Base-by-base conservation (phyloP, 257 asterid species). In the Linaria vulgaris region DNA sequence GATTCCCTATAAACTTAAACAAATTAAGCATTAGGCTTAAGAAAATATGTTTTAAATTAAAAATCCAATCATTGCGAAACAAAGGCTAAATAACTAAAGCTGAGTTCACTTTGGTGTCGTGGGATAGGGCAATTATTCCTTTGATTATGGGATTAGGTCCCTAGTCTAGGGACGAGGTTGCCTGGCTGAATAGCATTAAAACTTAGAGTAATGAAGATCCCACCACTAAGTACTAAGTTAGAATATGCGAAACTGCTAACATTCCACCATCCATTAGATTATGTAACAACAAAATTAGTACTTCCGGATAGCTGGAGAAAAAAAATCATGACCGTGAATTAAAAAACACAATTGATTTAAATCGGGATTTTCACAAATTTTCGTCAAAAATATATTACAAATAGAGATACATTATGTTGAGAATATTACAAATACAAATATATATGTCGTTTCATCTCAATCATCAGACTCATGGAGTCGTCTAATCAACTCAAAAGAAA, bases 61-160 rank as follows among this genome's bases (percentile, higher is more conserved):
- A 2, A 27, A 27, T 27, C 5, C 41, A 34, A 34, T 34, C 41
- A 34, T 34, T 34, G 10, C 5, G 10, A 34, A 34, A 34, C 41
- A 34, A 34, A 34, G 37, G 1, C 52, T 13, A 6, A 8, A 0
- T 14, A 13, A 46, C 56, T 51, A 12, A 12, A 20, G 30, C 22
- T 20, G 31, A 20, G 8, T 5, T 37, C 20, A 27, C 43, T 56
- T 56, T 56, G 15, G 45, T 17, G 61, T 12, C 46, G 61, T 56
- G 61, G 61, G 43, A 27, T 30, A 12, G 31, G 57, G 16, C 58
- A 52, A 52, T 52, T 52, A 56, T 56, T 56, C 61, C 61, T 12
- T 25, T 24, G 13, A 14, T 17, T 24, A 55, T n/a, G 61, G 61
- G 12, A 55, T 31, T 34, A 27, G 22, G 61, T 15, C 15, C 10